Conservation (phyloP, 495 filamentous ascomycete genomes). For the Penicillium samsonianum region DNA sequence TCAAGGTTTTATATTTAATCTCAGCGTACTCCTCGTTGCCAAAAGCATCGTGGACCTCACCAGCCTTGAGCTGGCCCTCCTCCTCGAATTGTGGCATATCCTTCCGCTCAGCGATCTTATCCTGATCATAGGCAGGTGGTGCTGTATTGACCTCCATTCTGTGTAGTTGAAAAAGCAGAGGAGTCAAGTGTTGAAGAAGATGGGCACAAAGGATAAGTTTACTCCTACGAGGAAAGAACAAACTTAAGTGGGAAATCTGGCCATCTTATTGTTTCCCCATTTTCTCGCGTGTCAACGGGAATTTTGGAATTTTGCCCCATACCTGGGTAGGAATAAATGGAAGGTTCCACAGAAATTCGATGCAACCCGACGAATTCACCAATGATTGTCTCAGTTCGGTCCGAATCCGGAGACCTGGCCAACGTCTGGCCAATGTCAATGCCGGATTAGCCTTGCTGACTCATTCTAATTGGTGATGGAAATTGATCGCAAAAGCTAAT, state of each 20-base stretch:
- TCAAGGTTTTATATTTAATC: conserved; percentile 50
- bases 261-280: conserved; percentile 10
- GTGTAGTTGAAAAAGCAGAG: conserved; percentile 9
- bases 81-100: conserved; percentile 19
- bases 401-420: conserved; percentile 9
- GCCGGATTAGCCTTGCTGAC: background rate
- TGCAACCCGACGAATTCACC: conserved; percentile 2
- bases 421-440: background rate
- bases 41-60: conserved; percentile 40
- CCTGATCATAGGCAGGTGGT: conserved; percentile 24
- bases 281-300: background rate
- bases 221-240: background rate
- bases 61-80: conserved; percentile 41
- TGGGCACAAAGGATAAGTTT: background rate
- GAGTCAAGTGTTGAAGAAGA: conserved; percentile 1
- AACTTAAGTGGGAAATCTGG: background rate
- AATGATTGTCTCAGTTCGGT: conserved; percentile 4
- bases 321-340: background rate
- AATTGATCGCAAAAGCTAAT: background rate
- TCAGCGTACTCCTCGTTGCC: conserved; percentile 46
- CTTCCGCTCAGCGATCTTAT: conserved; percentile 27
- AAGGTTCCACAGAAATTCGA: conserved; percentile 10
- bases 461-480: conserved; percentile 14
- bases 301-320: background rate
- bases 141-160: conserved; percentile 28